Base-by-base conservation (phyloP, 331 rosid species). In the Erythrophleum ivorense region DNA sequence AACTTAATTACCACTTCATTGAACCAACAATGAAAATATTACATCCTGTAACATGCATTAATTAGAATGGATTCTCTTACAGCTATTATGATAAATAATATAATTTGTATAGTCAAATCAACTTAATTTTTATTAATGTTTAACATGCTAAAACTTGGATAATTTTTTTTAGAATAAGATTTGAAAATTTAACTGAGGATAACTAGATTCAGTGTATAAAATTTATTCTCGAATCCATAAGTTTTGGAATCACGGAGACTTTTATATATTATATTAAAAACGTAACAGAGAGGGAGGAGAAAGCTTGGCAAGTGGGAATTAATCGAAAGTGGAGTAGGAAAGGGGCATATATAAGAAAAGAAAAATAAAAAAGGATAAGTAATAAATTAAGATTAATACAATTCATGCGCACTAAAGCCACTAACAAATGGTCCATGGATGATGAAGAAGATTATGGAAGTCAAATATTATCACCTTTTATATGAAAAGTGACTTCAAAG, bases 391-490 rank as follows among this genome's bases (percentile, higher is more conserved):
- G 14, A 60, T 55, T 41, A 41, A 63, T 64, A 80, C 50, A 78
- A 58, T 75, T 77, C 73, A 80, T 76, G 82, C 80, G 76, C 87
- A 50, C 65, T 74, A 70, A 9, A 58, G 79, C 58, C 58, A 73
- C 74, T n/a, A 6, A 65, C 6, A 40, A 40, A 40, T 38, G 72
- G 72, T 66, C 50, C 72, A 73, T 81, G 76, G 5, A 15, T 6
- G 65, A 46, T 69, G 83, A 75, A 66, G 31, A 65, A 57, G 79
- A 54, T 40, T 75, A 86, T 71, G 82, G 83, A 83, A 69, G 90
- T 90, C 91, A 86, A 88, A 90, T 81, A 67, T 80, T 87, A 84
- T 77, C 71, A 33, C 40, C 86, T 75, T 70, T 84, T 79, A 58
- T 40, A 40, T 9, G 36, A 82, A 90, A 90, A 80, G 83, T 68